phyloP scores from a whole-genome alignment of 441 rosid species.

The Croton setiger region DNA sequence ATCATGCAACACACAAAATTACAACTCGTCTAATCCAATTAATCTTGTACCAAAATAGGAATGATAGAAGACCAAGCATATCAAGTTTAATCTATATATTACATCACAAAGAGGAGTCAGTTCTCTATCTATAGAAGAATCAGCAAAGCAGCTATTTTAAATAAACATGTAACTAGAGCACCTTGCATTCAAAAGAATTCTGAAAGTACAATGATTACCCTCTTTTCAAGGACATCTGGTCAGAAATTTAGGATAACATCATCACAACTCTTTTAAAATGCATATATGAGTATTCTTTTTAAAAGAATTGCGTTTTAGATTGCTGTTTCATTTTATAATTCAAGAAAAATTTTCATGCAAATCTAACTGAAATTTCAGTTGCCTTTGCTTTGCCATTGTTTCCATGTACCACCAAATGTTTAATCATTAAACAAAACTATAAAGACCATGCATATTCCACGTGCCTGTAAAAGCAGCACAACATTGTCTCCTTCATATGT shows the following conservation, averaged over 20 bases:
- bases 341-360: neutral
- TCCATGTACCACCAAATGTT: neutral
- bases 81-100: neutral
- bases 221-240: neutral
- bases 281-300: neutral
- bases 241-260: neutral
- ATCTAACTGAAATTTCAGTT: neutral
- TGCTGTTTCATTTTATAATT: too few relatives aligned
- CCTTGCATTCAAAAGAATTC: too few relatives aligned
- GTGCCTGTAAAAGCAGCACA: slow-evolving; percentile 86
- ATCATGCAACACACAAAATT: neutral
- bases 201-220: too few relatives aligned
- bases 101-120: too few relatives aligned
- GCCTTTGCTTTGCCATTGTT: neutral
- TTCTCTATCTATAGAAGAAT: too few relatives aligned
- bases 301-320: too few relatives aligned
- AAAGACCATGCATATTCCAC: slow-evolving; percentile 10
- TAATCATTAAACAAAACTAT: neutral
- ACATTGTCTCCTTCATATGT: slow-evolving; percentile 97
- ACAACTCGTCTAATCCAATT: neutral
- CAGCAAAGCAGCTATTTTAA: too few relatives aligned
- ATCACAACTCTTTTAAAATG: neutral
- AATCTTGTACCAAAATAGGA: neutral
- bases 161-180: too few relatives aligned
- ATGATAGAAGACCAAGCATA: neutral